A percentile compares a stretch with the other conserved stretches of the same genome.
phyloP scores from a whole-genome alignment of 805 yeast genomes.

The Allodekkera sacchari region DNA sequence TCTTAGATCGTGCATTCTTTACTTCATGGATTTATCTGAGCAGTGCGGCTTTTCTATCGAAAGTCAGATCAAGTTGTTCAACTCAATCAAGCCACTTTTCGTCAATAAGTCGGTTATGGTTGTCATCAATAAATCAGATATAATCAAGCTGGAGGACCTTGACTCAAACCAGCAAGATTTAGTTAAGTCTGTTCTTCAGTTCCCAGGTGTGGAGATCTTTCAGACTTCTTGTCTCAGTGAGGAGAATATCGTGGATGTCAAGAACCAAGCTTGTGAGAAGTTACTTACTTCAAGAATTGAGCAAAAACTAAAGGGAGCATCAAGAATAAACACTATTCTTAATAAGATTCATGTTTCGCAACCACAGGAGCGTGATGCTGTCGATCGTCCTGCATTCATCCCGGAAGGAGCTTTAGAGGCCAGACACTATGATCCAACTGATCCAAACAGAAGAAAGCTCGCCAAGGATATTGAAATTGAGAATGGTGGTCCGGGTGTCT shows the following conservation, averaged over 20 bases:
- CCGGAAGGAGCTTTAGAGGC: constrained; percentile 64
- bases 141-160: constrained; percentile 77
- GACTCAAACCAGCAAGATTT: constrained; percentile 66
- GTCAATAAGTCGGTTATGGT: constrained; percentile 95
- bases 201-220: constrained; percentile 86
- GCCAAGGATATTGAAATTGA: constrained; percentile 88
- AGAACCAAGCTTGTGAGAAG: constrained; percentile 97
- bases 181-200: constrained; percentile 53
- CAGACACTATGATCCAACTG: constrained; percentile 66
- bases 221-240: constrained; percentile 89
- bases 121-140: constrained; percentile 92
- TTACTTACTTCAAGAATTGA: constrained; percentile 91
- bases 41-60: constrained; percentile 98
- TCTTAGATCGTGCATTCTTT: constrained; percentile 89
- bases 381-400: constrained; percentile 68
- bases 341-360: constrained; percentile 93
- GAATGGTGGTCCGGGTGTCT: constrained; percentile 99
- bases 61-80: constrained; percentile 95
- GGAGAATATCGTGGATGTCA: constrained; percentile 89
- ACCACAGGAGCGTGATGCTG: constrained; percentile 84
- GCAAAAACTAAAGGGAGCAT: constrained; percentile 88
- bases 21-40: constrained; percentile 97
- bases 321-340: constrained; percentile 79
- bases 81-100: constrained; percentile 92
- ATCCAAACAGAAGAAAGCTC: constrained; percentile 73